phyloP scores from a whole-genome alignment of 805 yeast species.

The Lipomyces orientalis region DNA sequence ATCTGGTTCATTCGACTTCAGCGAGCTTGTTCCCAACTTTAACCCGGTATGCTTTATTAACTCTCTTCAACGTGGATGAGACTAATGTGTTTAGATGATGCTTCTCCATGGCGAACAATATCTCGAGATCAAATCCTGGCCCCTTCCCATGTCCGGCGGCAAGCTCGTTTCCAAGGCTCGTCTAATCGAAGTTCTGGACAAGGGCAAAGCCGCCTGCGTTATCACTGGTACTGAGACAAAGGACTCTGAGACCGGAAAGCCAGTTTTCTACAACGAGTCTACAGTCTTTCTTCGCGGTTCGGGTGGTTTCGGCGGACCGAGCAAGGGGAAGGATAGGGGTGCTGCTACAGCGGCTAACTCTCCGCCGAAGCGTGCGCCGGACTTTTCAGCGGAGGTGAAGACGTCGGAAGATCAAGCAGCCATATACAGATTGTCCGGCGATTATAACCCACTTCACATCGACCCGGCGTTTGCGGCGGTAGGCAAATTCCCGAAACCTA shows the following conservation, averaged over 20 bases:
- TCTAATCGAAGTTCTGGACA: slow-evolving; percentile 79
- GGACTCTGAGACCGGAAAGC: slow-evolving; percentile 71
- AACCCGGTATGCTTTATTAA: slow-evolving; percentile 56
- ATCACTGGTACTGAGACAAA: slow-evolving; percentile 73
- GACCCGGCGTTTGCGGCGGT: slow-evolving; percentile 90
- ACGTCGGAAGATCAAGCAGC: slow-evolving; percentile 82
- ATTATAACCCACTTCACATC: slow-evolving; percentile 88
- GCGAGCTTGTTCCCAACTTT: slow-evolving; percentile 73
- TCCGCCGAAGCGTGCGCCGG: slow-evolving; percentile 71
- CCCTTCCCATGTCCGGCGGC: slow-evolving; percentile 66
- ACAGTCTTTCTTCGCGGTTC: slow-evolving; percentile 83
- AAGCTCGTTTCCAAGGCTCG: slow-evolving; percentile 62
- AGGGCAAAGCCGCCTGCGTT: slow-evolving; percentile 81
- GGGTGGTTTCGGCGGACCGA: slow-evolving; percentile 56
- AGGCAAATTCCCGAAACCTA: slow-evolving; percentile 84
- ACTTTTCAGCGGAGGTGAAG: slow-evolving; percentile 61
- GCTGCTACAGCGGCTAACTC: slow-evolving; percentile 67
- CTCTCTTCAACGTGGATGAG: background rate
- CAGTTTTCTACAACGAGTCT: slow-evolving; percentile 78
- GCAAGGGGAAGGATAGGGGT: slow-evolving; percentile 60
- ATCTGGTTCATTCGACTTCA: slow-evolving; percentile 58
- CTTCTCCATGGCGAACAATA: slow-evolving; percentile 96
- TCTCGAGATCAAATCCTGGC: slow-evolving; percentile 73
- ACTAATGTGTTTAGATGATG: slow-evolving; percentile 53
- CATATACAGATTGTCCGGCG: slow-evolving; percentile 88